Percentiles rank a stretch among this genome's conserved stretches.
Conservation (phyloP, 2,329 filamentous ascomycete species). For the Fusarium newnesense region DNA sequence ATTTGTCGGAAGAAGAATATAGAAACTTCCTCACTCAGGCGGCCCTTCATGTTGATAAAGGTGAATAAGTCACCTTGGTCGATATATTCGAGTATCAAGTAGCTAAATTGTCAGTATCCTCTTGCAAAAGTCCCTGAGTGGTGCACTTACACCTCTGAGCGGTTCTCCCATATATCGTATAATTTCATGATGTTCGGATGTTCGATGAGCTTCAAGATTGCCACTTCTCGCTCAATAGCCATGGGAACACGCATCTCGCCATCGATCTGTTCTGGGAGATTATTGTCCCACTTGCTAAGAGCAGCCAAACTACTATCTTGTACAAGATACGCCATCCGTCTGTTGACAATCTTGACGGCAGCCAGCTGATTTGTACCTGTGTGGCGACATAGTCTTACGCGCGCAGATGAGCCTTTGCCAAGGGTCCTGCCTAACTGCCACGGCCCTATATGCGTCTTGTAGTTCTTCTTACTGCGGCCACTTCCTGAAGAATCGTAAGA, state of each 20-base stretch:
- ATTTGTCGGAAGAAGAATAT: slow-evolving; percentile 93
- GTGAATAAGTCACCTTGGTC: slow-evolving; percentile 83
- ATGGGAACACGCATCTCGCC: slow-evolving; percentile 81
- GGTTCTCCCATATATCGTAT: slow-evolving; percentile 98
- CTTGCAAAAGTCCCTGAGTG: not conserved
- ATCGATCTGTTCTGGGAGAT: slow-evolving; percentile 62
- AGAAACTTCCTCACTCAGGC: slow-evolving; percentile 81
- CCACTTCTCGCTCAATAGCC: slow-evolving; percentile 92
- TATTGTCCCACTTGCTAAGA: slow-evolving; percentile 78
- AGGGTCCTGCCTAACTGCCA: slow-evolving; percentile 93
- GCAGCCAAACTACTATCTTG: slow-evolving; percentile 88
- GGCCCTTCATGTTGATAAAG: slow-evolving; percentile 79
- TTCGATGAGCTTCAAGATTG: slow-evolving; percentile 95
- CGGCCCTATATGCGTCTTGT: slow-evolving; percentile 85
- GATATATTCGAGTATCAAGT: slow-evolving; percentile 93
- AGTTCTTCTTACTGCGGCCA: slow-evolving; percentile 54
- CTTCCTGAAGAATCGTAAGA: slow-evolving; percentile 56
- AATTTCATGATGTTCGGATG: slow-evolving; percentile 95
- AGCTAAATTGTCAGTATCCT: slow-evolving; percentile 62
- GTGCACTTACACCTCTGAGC: slow-evolving; percentile 83
- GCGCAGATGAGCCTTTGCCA: slow-evolving; percentile 88
- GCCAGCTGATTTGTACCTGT: slow-evolving; percentile 80
- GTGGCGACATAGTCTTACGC: slow-evolving; percentile 88
- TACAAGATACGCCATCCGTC: slow-evolving; percentile 80
- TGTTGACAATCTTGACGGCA: slow-evolving; percentile 95